Base-by-base conservation (phyloP, 805 yeast species). In the Ascoidea rubescens region DNA sequence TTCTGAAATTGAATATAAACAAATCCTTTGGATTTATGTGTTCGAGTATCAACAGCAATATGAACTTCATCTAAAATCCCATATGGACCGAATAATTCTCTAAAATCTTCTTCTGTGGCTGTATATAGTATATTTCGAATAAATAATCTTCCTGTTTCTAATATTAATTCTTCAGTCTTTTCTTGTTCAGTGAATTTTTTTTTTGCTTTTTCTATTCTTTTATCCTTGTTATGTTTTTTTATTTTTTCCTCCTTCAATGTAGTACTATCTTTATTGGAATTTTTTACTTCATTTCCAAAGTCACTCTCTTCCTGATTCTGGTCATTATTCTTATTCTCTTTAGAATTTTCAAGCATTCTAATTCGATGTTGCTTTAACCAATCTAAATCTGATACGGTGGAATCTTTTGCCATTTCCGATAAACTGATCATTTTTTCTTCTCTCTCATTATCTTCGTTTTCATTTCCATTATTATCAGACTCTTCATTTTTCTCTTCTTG, bases 1-100 rank as follows among this genome's bases (percentile, higher is more conserved):
- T 78, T 71, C n/a, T 65, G 68, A 62, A 84, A 93, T 62, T 82
- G 80, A 10, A 89, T 74, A 61, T 90, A 90, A 0, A 93, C 96
- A 65, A 88, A 87, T 0, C 99, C 99, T 67, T 93, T 93, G 1
- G 96, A 84, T 59, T 80, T 78, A 8, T 95, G 95, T 0, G 95
- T 87, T 68, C 93, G 78, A 4, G 95, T 83, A 62, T 91, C 98
- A 44, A 89, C 66, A 0, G 99, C 96, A 59, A 93, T 72, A 66
- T 93, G 99, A 1, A 88, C 96, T 67, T 93, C 98, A 57, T 82
- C 87, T 45, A 89, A 64, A 5, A 69, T 68, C 7, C 99, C 99
- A 63, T 69, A 93, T 3, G 71, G 63, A 5, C 72, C 56, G 60
- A 93, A 90, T 30, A 89, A 69, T 1, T 73, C 68, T 37, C 70